A percentile compares a stretch with the other conserved stretches of the same genome.
phyloP scores from a whole-genome alignment of 768 basidiomycete species.

The Cubamyces lactineus region DNA sequence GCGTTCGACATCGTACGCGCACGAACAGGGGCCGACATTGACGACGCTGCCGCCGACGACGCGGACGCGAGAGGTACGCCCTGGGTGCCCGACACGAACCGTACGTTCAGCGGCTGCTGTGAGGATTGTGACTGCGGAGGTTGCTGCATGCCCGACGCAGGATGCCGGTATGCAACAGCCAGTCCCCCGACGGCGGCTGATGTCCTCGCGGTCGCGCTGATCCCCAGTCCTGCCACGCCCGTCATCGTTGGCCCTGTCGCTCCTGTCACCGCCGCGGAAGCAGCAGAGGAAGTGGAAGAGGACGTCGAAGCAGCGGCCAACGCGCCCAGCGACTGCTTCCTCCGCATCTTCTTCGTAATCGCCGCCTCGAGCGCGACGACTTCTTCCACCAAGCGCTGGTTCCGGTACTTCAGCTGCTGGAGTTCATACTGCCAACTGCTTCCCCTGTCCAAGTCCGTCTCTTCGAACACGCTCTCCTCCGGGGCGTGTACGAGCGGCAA shows the following conservation, averaged over 20 bases:
- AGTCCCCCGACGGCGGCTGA: constrained; percentile 1
- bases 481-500: constrained; percentile 21
- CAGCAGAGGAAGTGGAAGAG: neutral
- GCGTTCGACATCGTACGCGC: no score
- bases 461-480: constrained; percentile 63
- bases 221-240: neutral
- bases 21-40: no score
- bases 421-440: constrained; percentile 95
- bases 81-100: constrained; percentile 16
- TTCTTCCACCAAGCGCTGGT: constrained; percentile 67
- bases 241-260: no score
- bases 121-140: neutral
- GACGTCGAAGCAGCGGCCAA: neutral
- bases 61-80: constrained; percentile 2
- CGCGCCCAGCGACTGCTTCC: constrained; percentile 15
- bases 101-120: constrained; percentile 21
- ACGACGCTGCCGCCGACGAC: no score
- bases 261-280: neutral
- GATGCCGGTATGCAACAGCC: constrained; percentile 4
- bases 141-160: constrained; percentile 6
- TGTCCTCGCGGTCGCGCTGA: neutral
- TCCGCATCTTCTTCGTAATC: constrained; percentile 17
- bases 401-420: constrained; percentile 77
- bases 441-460: constrained; percentile 65
- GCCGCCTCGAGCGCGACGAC: constrained; percentile 43